These are phyloP conservation scores for Globisporangium okanoganense DNA, from an alignment of 352 stramenopile genomes.

Conservation along the genomic window DNA sequence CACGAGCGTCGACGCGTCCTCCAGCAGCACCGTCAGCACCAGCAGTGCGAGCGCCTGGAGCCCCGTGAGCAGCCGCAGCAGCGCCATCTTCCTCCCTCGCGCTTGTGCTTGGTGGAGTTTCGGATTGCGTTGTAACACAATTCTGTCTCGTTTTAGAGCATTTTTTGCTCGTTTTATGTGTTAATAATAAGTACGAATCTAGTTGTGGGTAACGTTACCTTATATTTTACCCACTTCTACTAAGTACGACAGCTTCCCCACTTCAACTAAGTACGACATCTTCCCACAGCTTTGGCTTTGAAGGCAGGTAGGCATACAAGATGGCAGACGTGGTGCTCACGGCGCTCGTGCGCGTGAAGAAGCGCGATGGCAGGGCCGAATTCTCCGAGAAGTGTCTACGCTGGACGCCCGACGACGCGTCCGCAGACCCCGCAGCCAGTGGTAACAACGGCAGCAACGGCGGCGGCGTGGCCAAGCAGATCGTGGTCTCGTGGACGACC, in stretches of 20 bases:
- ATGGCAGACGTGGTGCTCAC: slow-evolving; percentile 25
- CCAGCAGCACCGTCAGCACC: slow-evolving; percentile 20
- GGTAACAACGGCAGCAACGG: too few species aligned
- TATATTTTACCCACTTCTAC: background rate
- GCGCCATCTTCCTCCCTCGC: background rate
- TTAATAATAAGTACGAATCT: too few species aligned
- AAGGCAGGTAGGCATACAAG: background rate
- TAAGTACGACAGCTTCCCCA: background rate
- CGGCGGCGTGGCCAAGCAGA: slow-evolving; percentile 23
- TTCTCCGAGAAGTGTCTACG: slow-evolving; percentile 55
- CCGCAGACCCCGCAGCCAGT: slow-evolving; percentile 6
- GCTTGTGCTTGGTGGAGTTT: background rate
- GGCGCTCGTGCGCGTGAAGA: slow-evolving; percentile 72
- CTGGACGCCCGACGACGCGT: slow-evolving; percentile 46
- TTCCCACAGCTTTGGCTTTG: background rate
- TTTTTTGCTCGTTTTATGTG: background rate
- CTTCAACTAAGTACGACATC: slow-evolving; percentile 1
- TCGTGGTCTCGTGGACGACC: slow-evolving; percentile 60
- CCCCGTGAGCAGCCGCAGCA: slow-evolving; percentile 9
- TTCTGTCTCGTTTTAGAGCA: background rate
- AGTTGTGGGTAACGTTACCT: too few species aligned
- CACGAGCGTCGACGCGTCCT: slow-evolving; percentile 4
- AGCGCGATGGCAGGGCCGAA: slow-evolving; percentile 63
- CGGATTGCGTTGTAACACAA: background rate
- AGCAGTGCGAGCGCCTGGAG: slow-evolving; percentile 21